Base-by-base conservation (phyloP, 306 rosid species). In the Cucumis cinereus region DNA sequence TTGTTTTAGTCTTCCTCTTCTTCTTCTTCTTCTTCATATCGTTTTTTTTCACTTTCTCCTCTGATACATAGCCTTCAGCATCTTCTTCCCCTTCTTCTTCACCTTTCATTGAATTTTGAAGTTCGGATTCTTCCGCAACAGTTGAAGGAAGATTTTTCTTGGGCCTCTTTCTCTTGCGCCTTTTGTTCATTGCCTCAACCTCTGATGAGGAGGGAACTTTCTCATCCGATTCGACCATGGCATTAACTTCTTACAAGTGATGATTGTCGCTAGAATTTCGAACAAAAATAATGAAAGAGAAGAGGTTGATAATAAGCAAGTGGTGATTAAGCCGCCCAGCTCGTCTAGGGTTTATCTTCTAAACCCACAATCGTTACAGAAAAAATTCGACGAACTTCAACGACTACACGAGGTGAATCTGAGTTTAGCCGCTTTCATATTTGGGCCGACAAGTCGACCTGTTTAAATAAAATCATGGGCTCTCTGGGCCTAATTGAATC, bases 121-220 rank as follows among this genome's bases (percentile, higher is more conserved):
- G 58, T 1, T 77, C 83, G 9, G 57, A 15, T 14, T 16, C 72
- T 35, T 80, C 82, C 2, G 20, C 60, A 1, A 1, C 59, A 0
- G 67, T 20, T 7, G 80, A 47, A 60, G 63, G 54, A 14, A 56
- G 16, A 8, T 11, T 56, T 22, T 85, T 92, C 20, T 79, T 81
- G 15, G 77, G 79, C 76, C 89, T 84, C 33, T 84, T 90, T 35
- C 97, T 83, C 79, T 87, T 92, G 81, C 90, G 88, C 89, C 83
- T 70, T 70, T 45, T 87, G 79, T 63, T 81, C 81, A 70, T 64
- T 11, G 81, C 41, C 70, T 83, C 84, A 50, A 78, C 86, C 36
- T 79, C 82, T 0, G 76, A 49, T 5, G 74, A 79, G 16, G 64
- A 54, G 33, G 67, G 78, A 26, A 57, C 59, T 22, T 55, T 70